Evolutionary conservation across 345 rosid species (phyloP).

Genomic region (Erodium maritimum): DNA sequence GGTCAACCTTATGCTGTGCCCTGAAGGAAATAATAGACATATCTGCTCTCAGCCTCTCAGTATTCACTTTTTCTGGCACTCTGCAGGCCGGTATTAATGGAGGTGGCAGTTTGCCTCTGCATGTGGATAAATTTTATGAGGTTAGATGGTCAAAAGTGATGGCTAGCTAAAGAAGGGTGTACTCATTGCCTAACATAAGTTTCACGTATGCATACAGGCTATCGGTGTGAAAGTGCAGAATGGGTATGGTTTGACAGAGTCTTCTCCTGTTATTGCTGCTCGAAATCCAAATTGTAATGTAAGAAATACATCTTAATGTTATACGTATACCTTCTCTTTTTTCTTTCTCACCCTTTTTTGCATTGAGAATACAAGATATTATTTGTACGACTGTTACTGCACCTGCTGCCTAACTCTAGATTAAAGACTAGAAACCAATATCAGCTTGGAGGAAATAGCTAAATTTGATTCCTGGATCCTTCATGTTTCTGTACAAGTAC

Average conservation of each 20-base stretch:
- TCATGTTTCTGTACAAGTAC: too few species aligned
- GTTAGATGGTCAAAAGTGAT: conserved; percentile 25
- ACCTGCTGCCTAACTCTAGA: too few species aligned
- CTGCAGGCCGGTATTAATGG: conserved; percentile 88
- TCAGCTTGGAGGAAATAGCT: too few species aligned
- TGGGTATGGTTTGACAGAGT: conserved; percentile 92
- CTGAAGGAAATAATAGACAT: not conserved
- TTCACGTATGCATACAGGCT: conserved; percentile 40
- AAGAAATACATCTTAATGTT: conserved; percentile 13
- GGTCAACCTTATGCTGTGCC: too few species aligned
- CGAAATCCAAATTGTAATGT: conserved; percentile 60
- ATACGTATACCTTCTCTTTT: not conserved
- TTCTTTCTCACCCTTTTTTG: not conserved
- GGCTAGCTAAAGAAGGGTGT: not conserved
- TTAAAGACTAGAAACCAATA: too few species aligned
- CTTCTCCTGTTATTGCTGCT: conserved; percentile 78
- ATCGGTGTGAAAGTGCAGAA: conserved; percentile 69
- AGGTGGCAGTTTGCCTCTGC: conserved; percentile 81
- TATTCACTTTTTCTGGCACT: conserved; percentile 7
- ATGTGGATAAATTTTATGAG: conserved; percentile 87
- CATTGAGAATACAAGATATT: not conserved
- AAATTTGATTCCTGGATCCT: too few species aligned
- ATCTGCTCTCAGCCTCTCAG: not conserved
- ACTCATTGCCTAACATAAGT: conserved; percentile 5
- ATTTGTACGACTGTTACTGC: not conserved